These are phyloP conservation scores for Amauroascus verrucosus DNA, from an alignment of 2,329 filamentous ascomycete species.

Conservation along the genomic window DNA sequence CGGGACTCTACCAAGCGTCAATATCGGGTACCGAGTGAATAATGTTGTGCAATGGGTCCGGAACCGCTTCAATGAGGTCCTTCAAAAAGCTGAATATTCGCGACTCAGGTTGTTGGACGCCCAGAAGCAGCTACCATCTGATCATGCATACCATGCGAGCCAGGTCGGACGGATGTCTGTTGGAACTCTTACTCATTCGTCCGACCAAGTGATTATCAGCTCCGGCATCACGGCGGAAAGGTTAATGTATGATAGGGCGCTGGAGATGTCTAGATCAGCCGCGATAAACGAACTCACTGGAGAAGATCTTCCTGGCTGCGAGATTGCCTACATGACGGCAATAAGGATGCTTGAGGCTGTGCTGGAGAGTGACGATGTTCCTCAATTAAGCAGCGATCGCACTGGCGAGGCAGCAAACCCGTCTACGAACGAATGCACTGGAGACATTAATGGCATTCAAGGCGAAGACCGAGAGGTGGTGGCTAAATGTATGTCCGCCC, in stretches of 20 bases:
- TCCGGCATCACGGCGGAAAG: slow-evolving; percentile 89
- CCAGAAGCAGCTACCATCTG: slow-evolving; percentile 69
- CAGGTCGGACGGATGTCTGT: slow-evolving; percentile 51
- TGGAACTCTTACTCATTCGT: slow-evolving; percentile 51
- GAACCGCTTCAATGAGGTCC: slow-evolving; percentile 85
- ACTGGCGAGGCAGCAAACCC: slow-evolving; percentile 15
- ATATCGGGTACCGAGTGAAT: slow-evolving; percentile 64
- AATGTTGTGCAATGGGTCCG: slow-evolving; percentile 93
- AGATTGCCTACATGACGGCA: slow-evolving; percentile 85
- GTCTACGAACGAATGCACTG: slow-evolving; percentile 26
- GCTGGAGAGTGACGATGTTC: slow-evolving; percentile 65
- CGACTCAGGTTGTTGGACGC: slow-evolving; percentile 76
- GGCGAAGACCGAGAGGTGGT: slow-evolving; percentile 41
- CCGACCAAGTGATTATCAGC: slow-evolving; percentile 72
- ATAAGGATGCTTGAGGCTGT: slow-evolving; percentile 93
- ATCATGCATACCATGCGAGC: slow-evolving; percentile 83
- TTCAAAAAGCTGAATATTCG: slow-evolving; percentile 95
- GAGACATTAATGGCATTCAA: slow-evolving; percentile 35
- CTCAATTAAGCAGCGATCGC: slow-evolving; percentile 22
- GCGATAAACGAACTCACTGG: slow-evolving; percentile 94
- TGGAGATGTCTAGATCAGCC: slow-evolving; percentile 92
- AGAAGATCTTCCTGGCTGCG: slow-evolving; percentile 75
- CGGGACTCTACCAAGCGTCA: slow-evolving; percentile 41
- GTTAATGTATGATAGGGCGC: slow-evolving; percentile 91
- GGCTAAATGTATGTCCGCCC: slow-evolving; percentile 38